These are phyloP conservation scores for Colletotrichum brevisporum DNA, from an alignment of 2,329 filamentous ascomycete genomes.

Conservation along the genomic window DNA sequence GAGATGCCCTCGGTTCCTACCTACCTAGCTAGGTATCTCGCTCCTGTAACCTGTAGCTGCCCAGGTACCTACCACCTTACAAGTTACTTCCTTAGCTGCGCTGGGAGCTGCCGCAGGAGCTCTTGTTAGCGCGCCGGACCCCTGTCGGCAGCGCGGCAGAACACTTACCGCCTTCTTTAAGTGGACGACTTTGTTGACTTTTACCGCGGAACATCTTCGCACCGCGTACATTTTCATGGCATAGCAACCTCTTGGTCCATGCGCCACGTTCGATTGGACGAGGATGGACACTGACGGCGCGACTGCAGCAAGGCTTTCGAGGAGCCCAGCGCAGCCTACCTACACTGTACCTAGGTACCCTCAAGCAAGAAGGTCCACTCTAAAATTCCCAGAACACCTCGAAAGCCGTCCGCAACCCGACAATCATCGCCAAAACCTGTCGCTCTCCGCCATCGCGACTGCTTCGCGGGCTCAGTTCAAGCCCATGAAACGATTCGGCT, in stretches of 20 bases:
- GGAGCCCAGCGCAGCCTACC: constrained; percentile 2
- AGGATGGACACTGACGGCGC: constrained; percentile 15
- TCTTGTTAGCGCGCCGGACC: not conserved
- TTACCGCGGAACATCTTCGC: constrained; percentile 27
- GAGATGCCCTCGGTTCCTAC: not conserved
- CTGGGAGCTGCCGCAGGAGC: not conserved
- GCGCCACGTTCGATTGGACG: constrained; percentile 24
- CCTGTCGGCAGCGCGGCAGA: constrained; percentile 16
- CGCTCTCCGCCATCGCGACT: constrained; percentile 34
- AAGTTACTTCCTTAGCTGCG: not conserved
- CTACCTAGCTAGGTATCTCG: not conserved
- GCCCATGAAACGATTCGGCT: constrained; percentile 34
- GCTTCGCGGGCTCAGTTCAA: constrained; percentile 31
- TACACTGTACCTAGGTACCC: not conserved
- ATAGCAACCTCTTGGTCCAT: constrained; percentile 9
- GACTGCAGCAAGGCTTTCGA: constrained; percentile 14
- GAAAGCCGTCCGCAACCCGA: constrained; percentile 32
- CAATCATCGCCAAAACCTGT: constrained; percentile 11
- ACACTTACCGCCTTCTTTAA: constrained; percentile 20
- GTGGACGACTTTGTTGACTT: constrained; percentile 22
- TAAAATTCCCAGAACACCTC: constrained; percentile 41
- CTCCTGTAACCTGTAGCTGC: not conserved
- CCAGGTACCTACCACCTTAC: constrained; percentile 6
- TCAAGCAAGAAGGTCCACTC: constrained; percentile 33
- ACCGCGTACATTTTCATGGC: constrained; percentile 6